Conservation (phyloP, 2,329 filamentous ascomycete genomes). For the Sporothrix humicola region DNA sequence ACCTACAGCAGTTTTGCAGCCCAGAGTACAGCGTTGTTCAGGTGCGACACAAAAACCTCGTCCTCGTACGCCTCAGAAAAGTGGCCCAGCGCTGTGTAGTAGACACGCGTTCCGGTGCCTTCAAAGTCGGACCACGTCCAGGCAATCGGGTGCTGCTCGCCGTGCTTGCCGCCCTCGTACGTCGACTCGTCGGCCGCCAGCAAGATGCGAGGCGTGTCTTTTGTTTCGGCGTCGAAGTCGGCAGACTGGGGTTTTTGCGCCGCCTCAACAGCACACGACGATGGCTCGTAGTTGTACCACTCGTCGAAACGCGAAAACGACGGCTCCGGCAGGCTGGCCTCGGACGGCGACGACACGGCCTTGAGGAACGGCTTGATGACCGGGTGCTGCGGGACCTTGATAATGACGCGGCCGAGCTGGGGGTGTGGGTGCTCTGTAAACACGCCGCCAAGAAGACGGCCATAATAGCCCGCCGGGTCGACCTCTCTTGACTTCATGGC, state of each 20-base stretch:
- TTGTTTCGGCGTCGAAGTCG: slow-evolving; percentile 39
- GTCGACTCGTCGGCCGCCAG: slow-evolving; percentile 46
- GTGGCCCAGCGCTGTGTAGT: slow-evolving; percentile 52
- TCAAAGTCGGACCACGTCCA: slow-evolving; percentile 51
- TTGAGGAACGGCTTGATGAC: slow-evolving; percentile 42
- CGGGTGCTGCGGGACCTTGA: slow-evolving; percentile 44
- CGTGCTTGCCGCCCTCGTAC: slow-evolving; percentile 47
- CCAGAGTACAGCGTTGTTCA: slow-evolving; percentile 42
- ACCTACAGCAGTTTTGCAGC: slow-evolving; percentile 40
- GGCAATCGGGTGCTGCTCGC: slow-evolving; percentile 48
- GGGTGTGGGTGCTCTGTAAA: slow-evolving; percentile 50
- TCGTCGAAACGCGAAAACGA: slow-evolving; percentile 47
- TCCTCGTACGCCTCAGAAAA: slow-evolving; percentile 50
- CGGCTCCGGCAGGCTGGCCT: slow-evolving; percentile 26
- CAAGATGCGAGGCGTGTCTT: slow-evolving; percentile 44
- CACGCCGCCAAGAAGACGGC: slow-evolving; percentile 47
- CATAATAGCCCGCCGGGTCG: slow-evolving; percentile 46
- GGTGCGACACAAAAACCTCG: slow-evolving; percentile 41
- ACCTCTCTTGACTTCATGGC: slow-evolving; percentile 41
- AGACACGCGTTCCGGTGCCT: slow-evolving; percentile 47
- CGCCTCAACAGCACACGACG: slow-evolving; percentile 29
- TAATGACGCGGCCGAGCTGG: slow-evolving; percentile 44
- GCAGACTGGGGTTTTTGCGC: neutral
- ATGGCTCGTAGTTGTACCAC: slow-evolving; percentile 50
- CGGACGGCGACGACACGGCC: slow-evolving; percentile 25